Evolutionary conservation across 495 filamentous ascomycete species (phyloP).

Genomic region (Trichodelitschia bisporula): DNA sequence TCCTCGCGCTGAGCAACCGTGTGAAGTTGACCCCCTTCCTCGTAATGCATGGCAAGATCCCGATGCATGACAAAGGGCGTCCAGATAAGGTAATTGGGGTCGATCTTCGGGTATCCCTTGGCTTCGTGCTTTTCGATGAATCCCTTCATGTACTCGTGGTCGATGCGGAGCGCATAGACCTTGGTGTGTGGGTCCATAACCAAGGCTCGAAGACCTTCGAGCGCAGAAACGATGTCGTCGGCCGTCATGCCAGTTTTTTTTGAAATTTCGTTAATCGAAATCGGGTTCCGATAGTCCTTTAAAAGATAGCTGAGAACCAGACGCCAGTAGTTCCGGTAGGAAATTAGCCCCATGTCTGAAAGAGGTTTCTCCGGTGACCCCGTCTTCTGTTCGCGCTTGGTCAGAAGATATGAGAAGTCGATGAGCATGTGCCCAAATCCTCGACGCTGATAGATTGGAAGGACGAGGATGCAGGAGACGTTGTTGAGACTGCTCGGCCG

Average conservation of each 20-base stretch:
- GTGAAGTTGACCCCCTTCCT: constrained; percentile 57
- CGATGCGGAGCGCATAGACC: constrained; percentile 67
- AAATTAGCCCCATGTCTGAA: constrained; percentile 92
- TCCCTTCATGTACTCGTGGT: constrained; percentile 54
- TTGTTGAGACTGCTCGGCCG: constrained; percentile 87
- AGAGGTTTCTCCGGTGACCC: constrained; percentile 94
- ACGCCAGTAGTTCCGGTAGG: constrained; percentile 93
- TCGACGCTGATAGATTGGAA: constrained; percentile 90
- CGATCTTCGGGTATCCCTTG: constrained; percentile 67
- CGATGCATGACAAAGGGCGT: constrained; percentile 95
- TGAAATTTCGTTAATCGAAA: constrained; percentile 54
- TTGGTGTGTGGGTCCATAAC: constrained; percentile 76
- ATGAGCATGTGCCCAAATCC: constrained; percentile 93
- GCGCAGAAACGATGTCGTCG: constrained; percentile 80
- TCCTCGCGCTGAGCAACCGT: constrained; percentile 62
- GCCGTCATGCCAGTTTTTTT: constrained; percentile 85
- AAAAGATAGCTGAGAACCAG: constrained; percentile 66
- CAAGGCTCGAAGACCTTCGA: constrained; percentile 71
- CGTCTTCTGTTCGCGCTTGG: constrained; percentile 76
- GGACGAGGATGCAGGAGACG: constrained; percentile 85
- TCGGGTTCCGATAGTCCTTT: constrained; percentile 31
- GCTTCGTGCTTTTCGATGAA: constrained; percentile 69
- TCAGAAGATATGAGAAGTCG: constrained; percentile 93
- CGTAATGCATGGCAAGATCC: constrained; percentile 59
- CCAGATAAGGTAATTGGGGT: constrained; percentile 65